Evolutionary conservation across 257 asterid species (phyloP).

Genomic region (Solanum raphanifolium): DNA sequence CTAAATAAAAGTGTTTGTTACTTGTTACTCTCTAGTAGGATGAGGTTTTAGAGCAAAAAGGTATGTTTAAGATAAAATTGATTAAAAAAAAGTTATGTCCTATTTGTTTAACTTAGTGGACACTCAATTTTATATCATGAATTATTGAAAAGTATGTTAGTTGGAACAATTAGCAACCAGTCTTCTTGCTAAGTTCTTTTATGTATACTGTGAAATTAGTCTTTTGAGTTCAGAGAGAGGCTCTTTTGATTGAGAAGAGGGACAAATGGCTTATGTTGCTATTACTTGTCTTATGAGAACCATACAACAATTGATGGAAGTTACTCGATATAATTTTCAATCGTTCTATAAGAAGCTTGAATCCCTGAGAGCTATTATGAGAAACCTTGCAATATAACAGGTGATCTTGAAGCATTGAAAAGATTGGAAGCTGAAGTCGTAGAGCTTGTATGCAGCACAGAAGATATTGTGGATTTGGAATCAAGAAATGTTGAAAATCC

Average conservation of each 20-base stretch:
- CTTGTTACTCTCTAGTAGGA: not conserved
- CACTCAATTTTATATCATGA: not conserved
- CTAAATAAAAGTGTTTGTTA: not conserved
- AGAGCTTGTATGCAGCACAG: not conserved
- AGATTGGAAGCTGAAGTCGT: not conserved
- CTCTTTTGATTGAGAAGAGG: not conserved
- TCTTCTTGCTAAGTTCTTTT: not conserved
- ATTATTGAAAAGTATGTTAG: not conserved
- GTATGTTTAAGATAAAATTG: no score
- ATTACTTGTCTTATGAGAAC: not conserved
- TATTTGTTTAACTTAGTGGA: not conserved
- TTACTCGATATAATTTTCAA: not conserved
- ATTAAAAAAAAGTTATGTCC: no score
- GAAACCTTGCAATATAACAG: not conserved
- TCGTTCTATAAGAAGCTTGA: not conserved
- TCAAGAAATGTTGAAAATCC: not conserved
- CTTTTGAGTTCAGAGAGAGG: not conserved
- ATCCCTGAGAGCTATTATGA: not conserved
- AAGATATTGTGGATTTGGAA: not conserved
- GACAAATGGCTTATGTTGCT: not conserved
- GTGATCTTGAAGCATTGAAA: not conserved
- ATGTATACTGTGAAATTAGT: not conserved
- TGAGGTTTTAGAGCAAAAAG: not conserved
- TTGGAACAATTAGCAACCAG: not conserved
- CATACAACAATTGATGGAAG: not conserved